These are phyloP conservation scores for Fusarium anthophilum DNA, from an alignment of 2,329 filamentous ascomycete species.

Conservation along the genomic window DNA sequence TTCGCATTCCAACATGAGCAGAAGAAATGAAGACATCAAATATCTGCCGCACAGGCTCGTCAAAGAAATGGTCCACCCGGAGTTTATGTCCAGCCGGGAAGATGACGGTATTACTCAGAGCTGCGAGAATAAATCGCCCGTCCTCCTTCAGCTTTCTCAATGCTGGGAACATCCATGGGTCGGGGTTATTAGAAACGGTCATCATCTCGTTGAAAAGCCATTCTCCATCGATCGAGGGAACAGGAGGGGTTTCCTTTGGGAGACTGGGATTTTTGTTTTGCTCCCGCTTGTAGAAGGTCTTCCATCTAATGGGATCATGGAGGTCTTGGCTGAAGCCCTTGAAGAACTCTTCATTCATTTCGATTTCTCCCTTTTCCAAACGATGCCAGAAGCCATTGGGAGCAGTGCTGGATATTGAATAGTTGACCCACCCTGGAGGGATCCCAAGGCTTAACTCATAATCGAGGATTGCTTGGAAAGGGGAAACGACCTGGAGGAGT, in stretches of 20 bases:
- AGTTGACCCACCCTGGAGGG: slow-evolving; percentile 90
- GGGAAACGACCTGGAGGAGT: slow-evolving; percentile 77
- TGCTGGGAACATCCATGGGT: slow-evolving; percentile 90
- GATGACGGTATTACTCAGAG: slow-evolving; percentile 88
- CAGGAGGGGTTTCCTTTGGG: slow-evolving; percentile 60
- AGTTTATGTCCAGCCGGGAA: slow-evolving; percentile 81
- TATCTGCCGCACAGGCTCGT: slow-evolving; percentile 67
- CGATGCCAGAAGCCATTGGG: slow-evolving; percentile 88
- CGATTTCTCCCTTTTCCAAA: slow-evolving; percentile 84
- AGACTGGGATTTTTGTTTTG: slow-evolving; percentile 53
- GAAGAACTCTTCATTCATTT: slow-evolving; percentile 80
- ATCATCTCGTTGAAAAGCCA: slow-evolving; percentile 94
- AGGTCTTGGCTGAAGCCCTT: slow-evolving; percentile 79
- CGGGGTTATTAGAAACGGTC: slow-evolving; percentile 72
- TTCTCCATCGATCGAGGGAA: slow-evolving; percentile 80
- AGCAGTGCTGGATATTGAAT: slow-evolving; percentile 81
- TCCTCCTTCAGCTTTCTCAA: slow-evolving; percentile 73
- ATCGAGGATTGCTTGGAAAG: slow-evolving; percentile 91
- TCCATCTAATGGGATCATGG: slow-evolving; percentile 73
- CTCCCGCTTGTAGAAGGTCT: slow-evolving; percentile 64
- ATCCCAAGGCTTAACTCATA: slow-evolving; percentile 83
- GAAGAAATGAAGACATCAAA: slow-evolving; percentile 92
- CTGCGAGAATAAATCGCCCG: slow-evolving; percentile 77
- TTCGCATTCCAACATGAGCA: slow-evolving; percentile 86
- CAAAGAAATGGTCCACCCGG: slow-evolving; percentile 59